These are phyloP conservation scores for Blyttiomyces sp. DNA, from an alignment of 371 early-diverging fungal genomes.

Conservation along the genomic window DNA sequence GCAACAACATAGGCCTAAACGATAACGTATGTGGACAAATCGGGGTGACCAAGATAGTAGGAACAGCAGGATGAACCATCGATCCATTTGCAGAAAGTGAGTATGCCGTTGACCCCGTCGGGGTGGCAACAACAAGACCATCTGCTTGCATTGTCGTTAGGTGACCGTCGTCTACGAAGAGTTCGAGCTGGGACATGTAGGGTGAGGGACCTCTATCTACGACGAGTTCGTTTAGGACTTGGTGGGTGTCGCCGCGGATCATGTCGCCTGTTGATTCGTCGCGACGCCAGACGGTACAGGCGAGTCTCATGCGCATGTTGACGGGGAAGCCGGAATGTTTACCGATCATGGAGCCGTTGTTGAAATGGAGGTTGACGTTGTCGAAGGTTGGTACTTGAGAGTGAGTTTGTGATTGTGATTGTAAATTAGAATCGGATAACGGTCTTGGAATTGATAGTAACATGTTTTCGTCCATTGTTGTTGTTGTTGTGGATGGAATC, in stretches of 20 bases:
- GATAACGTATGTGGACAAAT: constrained; percentile 93
- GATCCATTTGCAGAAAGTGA: constrained; percentile 81
- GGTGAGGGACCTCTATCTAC: constrained; percentile 89
- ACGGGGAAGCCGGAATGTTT: constrained; percentile 23
- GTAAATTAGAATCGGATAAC: too few relatives aligned
- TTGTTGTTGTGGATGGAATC: too few relatives aligned
- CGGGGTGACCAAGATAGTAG: constrained; percentile 86
- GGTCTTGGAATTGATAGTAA: too few relatives aligned
- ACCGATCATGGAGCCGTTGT: background rate
- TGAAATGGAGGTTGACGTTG: background rate
- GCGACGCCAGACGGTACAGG: constrained; percentile 30
- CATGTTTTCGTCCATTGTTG: too few relatives aligned
- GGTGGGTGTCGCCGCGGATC: constrained; percentile 20
- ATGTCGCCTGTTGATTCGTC: background rate
- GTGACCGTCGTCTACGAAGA: constrained; percentile 67
- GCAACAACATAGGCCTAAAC: constrained; percentile 90
- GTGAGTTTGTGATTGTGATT: too few relatives aligned
- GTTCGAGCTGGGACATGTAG: constrained; percentile 81
- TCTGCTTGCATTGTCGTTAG: constrained; percentile 60
- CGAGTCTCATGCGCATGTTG: constrained; percentile 44
- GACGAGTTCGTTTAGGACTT: constrained; percentile 84
- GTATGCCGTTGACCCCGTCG: constrained; percentile 95
- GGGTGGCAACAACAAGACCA: constrained; percentile 86
- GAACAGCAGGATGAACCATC: constrained; percentile 90
- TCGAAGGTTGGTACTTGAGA: background rate